Percentiles rank a stretch among this genome's conserved stretches.
Evolutionary conservation across 2,329 filamentous ascomycete genomes (phyloP).

Genomic region (Alternaria ethzedia): DNA sequence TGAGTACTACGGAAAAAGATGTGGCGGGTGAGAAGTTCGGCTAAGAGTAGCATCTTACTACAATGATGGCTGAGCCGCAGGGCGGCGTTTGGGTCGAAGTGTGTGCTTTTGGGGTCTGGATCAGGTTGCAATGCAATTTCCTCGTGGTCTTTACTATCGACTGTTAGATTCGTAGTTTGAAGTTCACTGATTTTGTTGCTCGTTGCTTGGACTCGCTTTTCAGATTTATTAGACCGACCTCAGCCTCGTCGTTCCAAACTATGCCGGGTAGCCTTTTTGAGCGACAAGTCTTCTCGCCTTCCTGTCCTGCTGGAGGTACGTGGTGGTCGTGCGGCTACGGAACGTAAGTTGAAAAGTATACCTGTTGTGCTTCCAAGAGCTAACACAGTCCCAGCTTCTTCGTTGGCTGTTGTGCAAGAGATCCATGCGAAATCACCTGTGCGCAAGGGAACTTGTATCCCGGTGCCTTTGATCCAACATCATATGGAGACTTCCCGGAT

Average conservation of each 20-base stretch:
- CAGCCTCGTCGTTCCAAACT: not conserved
- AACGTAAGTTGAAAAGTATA: constrained; percentile 9
- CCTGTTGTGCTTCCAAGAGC: not conserved
- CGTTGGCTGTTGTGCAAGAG: constrained; percentile 46
- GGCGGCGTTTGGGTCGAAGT: not conserved
- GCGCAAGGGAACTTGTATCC: constrained; percentile 36
- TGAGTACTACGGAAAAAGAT: not conserved
- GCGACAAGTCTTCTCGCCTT: constrained; percentile 33
- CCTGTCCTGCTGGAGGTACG: constrained; percentile 42
- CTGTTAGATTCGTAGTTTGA: not conserved
- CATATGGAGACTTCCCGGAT: constrained; percentile 39
- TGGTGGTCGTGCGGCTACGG: constrained; percentile 46
- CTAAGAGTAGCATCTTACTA: not conserved
- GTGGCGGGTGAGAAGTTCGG: not conserved
- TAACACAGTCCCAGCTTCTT: constrained; percentile 29
- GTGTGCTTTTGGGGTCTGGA: not conserved
- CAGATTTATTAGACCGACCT: not conserved
- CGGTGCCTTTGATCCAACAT: constrained; percentile 40
- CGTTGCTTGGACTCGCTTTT: not conserved
- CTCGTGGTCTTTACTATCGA: not conserved
- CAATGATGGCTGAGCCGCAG: not conserved
- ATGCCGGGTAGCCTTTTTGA: constrained; percentile 7
- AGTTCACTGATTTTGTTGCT: not conserved
- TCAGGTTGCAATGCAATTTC: not conserved
- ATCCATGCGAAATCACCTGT: constrained; percentile 47